A percentile compares a stretch with the other conserved stretches of the same genome.
Conservation (phyloP, 2,329 filamentous ascomycete genomes). For the Chaetomium sp. region DNA sequence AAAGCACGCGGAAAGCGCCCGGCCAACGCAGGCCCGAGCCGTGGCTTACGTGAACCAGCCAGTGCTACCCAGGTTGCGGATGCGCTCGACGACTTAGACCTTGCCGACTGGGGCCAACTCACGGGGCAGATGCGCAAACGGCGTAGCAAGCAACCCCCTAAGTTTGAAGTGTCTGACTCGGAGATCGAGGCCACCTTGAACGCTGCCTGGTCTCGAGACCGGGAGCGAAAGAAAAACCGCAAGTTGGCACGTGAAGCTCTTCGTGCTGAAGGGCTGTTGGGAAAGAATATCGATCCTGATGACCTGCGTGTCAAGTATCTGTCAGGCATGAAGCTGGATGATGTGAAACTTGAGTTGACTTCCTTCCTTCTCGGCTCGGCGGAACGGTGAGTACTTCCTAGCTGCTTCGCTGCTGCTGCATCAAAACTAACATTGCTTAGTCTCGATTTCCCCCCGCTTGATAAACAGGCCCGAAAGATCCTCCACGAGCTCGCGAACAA, state of each 20-base stretch:
- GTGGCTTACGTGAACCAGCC: constrained; percentile 37
- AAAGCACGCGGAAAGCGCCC: constrained; percentile 6
- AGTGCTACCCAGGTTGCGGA: constrained; percentile 49
- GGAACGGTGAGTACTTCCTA: constrained; percentile 54
- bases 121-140: constrained; percentile 46
- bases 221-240: constrained; percentile 68
- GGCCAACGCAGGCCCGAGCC: constrained; percentile 31
- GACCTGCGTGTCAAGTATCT: constrained; percentile 72
- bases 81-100: constrained; percentile 70
- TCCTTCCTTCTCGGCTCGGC: constrained; percentile 66
- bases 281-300: constrained; percentile 56
- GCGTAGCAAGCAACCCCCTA: constrained; percentile 44
- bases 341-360: constrained; percentile 73
- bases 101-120: constrained; percentile 81
- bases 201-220: constrained; percentile 65
- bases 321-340: constrained; percentile 68
- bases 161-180: constrained; percentile 63
- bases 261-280: constrained; percentile 66
- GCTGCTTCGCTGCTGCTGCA: not conserved
- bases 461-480: constrained; percentile 72
- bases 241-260: constrained; percentile 72
- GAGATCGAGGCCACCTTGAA: constrained; percentile 65
- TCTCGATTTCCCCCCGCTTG: constrained; percentile 79
- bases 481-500: constrained; percentile 77
- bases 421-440: constrained; percentile 45